phyloP scores from a whole-genome alignment of 305 asterid species.

The Solanum chacoense region DNA sequence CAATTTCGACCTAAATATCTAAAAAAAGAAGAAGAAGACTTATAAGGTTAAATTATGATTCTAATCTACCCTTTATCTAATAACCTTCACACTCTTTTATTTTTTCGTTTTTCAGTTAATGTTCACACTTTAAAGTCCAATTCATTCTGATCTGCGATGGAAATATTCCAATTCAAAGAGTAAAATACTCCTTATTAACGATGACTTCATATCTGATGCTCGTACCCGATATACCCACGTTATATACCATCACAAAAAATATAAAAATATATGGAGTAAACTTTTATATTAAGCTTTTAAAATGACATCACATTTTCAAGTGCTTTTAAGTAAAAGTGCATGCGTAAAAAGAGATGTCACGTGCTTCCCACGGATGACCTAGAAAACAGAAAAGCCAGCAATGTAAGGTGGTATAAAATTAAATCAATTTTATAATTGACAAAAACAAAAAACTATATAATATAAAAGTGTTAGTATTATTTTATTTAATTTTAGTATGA shows the following conservation, averaged over 20 bases:
- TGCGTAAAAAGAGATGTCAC: slow-evolving; percentile 34
- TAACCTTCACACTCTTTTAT: not conserved
- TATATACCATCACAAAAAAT: not conserved
- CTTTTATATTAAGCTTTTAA: not conserved
- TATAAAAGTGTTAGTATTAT: not conserved
- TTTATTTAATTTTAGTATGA: slow-evolving; percentile 10
- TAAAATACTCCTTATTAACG: too few relatives aligned
- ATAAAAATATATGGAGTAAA: not conserved
- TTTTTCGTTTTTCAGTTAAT: too few relatives aligned
- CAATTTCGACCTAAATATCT: too few relatives aligned
- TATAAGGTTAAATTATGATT: not conserved
- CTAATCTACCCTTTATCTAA: not conserved
- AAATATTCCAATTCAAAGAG: not conserved
- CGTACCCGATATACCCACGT: not conserved
- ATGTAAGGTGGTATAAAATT: not conserved
- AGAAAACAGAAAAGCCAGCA: not conserved
- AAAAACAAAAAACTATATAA: not conserved
- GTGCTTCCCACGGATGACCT: slow-evolving; percentile 21
- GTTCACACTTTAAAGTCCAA: not conserved
- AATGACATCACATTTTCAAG: slow-evolving; percentile 17
- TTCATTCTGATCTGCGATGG: too few relatives aligned
- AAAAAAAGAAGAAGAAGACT: not conserved
- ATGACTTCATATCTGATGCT: not conserved
- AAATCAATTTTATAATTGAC: not conserved
- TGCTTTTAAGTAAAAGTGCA: slow-evolving; percentile 21